Evolutionary conservation across 495 filamentous ascomycete species (phyloP).

Genomic region (Aspergillus nanangensis): DNA sequence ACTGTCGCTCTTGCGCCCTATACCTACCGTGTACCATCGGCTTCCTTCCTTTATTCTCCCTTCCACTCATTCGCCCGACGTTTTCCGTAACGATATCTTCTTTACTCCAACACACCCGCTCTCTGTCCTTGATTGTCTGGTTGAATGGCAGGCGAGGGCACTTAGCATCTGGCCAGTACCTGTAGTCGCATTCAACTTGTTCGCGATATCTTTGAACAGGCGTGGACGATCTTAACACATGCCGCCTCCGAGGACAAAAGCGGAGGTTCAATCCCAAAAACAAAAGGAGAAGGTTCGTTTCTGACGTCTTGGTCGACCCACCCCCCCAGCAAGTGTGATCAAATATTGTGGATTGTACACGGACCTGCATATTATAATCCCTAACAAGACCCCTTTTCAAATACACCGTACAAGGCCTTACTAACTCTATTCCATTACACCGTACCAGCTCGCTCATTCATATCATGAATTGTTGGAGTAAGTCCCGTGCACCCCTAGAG

Average conservation of each 20-base stretch:
- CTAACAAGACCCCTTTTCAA: too few relatives aligned
- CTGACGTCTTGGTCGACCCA: not conserved
- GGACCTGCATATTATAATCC: too few relatives aligned
- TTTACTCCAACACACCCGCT: not conserved
- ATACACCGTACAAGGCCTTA: too few relatives aligned
- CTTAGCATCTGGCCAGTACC: constrained; percentile 1
- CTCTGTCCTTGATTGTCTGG: not conserved
- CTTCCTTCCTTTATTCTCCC: too few relatives aligned
- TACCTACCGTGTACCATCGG: too few relatives aligned
- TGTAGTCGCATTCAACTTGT: too few relatives aligned
- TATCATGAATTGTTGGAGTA: constrained; percentile 96
- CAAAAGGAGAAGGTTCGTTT: constrained; percentile 82
- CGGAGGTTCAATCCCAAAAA: constrained; percentile 87
- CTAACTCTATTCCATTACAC: too few relatives aligned
- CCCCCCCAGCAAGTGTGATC: too few relatives aligned
- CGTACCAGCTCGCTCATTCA: constrained; percentile 88
- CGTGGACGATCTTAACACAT: constrained; percentile 43
- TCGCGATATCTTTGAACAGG: constrained; percentile 20
- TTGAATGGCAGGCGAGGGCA: constrained; percentile 21
- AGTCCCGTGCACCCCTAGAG: constrained; percentile 22
- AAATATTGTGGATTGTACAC: too few relatives aligned
- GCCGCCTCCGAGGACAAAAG: constrained; percentile 66
- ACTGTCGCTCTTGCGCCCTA: too few relatives aligned
- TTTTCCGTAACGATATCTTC: not conserved
- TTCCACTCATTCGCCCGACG: not conserved